Evolutionary conservation across 2,329 filamentous ascomycete species (phyloP).

Genomic region (Pleoardoris graminearum): DNA sequence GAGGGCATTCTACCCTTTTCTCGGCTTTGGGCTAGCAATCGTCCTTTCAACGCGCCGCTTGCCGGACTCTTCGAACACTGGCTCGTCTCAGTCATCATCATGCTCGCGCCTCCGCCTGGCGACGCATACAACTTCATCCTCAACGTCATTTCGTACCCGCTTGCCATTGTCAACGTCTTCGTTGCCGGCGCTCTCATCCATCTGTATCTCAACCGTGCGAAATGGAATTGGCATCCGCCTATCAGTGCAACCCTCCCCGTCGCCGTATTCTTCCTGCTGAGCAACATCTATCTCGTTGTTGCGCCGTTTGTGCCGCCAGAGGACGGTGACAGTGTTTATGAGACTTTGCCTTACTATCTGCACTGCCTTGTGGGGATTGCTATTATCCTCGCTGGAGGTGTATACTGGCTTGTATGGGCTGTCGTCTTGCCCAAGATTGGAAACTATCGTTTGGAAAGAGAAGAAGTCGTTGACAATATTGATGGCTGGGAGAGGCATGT

Average conservation of each 20-base stretch:
- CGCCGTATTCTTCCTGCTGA: conserved; percentile 56
- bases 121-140: conserved; percentile 66
- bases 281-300: conserved; percentile 57
- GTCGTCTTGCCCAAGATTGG: conserved; percentile 52
- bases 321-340: conserved; percentile 55
- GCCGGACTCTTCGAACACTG: conserved; percentile 67
- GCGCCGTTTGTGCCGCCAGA: conserved; percentile 57
- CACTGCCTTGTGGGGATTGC: conserved; percentile 58
- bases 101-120: conserved; percentile 68
- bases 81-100: conserved; percentile 66
- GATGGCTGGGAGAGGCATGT: conserved; percentile 48
- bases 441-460: conserved; percentile 42
- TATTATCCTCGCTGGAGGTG: conserved; percentile 54
- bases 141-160: conserved; percentile 65
- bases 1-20: conserved; percentile 69
- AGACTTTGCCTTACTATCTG: conserved; percentile 57
- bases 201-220: conserved; percentile 48
- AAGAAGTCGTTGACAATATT: conserved; percentile 35
- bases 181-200: conserved; percentile 55
- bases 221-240: conserved; percentile 54
- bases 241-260: conserved; percentile 56
- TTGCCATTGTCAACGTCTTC: conserved; percentile 60
- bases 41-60: conserved; percentile 65
- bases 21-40: conserved; percentile 65
- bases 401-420: conserved; percentile 59